A percentile compares a stretch with the other conserved stretches of the same genome.
Conservation (phyloP, 2,329 filamentous ascomycete species). For the Neobulgaria alba region DNA sequence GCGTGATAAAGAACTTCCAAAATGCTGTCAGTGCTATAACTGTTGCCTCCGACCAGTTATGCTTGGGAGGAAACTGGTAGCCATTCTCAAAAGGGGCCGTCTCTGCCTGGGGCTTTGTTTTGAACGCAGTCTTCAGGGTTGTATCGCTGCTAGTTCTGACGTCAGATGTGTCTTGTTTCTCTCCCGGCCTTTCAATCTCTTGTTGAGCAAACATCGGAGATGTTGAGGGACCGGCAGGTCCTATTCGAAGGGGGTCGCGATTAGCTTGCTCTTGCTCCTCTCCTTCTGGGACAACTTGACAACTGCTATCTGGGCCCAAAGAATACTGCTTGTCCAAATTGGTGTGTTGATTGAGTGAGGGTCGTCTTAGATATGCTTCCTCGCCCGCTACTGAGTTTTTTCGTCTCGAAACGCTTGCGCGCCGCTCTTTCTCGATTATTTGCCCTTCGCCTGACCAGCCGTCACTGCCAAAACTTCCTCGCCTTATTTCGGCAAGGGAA, state of each 20-base stretch:
- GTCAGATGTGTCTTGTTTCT: too few species aligned
- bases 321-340: conserved; percentile 2
- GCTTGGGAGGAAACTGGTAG: conserved; percentile 56
- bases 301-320: conserved; percentile 9
- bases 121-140: conserved; percentile 6
- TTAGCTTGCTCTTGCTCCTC: conserved; percentile 14
- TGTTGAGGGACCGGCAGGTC: not conserved
- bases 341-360: conserved; percentile 3
- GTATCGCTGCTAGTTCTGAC: not conserved
- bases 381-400: conserved; percentile 15
- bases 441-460: conserved; percentile 28
- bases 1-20: conserved; percentile 66
- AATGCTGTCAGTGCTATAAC: conserved; percentile 51
- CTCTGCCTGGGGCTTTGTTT: conserved; percentile 20
- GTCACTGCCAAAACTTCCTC: conserved; percentile 25
- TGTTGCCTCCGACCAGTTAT: conserved; percentile 50
- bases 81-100: conserved; percentile 46
- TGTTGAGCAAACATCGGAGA: too few species aligned
- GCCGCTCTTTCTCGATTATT: conserved; percentile 23
- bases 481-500: conserved; percentile 25
- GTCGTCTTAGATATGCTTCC: conserved; percentile 8
- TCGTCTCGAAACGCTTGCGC: conserved; percentile 16
- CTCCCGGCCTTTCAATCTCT: too few species aligned
- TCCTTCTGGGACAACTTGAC: conserved; percentile 17
- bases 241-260: too few species aligned